These are phyloP conservation scores for Phalaenopsis equestris DNA, from an alignment of 106 monocot genomes.

Conservation along the genomic window DNA sequence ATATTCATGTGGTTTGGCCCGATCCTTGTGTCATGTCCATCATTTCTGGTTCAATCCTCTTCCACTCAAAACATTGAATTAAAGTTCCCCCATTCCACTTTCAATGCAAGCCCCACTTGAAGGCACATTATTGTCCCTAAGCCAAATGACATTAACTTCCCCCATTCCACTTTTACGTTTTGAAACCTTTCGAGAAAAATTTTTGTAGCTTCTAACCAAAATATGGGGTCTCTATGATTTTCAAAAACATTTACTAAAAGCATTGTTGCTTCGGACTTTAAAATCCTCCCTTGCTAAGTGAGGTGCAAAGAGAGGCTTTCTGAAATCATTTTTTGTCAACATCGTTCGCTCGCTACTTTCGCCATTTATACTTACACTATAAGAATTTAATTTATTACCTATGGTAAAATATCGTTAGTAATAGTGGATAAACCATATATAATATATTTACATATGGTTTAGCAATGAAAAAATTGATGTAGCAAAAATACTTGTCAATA, in stretches of 20 bases:
- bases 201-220: slow-evolving; percentile 22
- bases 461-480: too few relatives aligned
- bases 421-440: too few relatives aligned
- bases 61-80: slow-evolving; percentile 21
- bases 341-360: too few relatives aligned
- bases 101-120: slow-evolving; percentile 7
- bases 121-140: slow-evolving; percentile 16
- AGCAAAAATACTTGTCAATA: too few relatives aligned
- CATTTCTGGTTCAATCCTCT: slow-evolving; percentile 15
- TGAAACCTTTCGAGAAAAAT: slow-evolving; percentile 40
- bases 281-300: slow-evolving; percentile 34
- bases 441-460: too few relatives aligned
- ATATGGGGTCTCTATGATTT: slow-evolving; percentile 35
- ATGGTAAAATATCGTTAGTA: too few relatives aligned
- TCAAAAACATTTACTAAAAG: slow-evolving; percentile 27
- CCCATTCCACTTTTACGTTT: too few relatives aligned
- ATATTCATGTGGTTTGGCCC: background rate
- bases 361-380: too few relatives aligned
- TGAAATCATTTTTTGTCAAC: too few relatives aligned
- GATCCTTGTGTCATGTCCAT: slow-evolving; percentile 25
- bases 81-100: slow-evolving; percentile 6
- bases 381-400: too few relatives aligned
- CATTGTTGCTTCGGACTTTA: slow-evolving; percentile 21
- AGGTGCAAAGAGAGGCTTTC: slow-evolving; percentile 23
- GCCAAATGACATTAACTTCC: slow-evolving; percentile 6